Base-by-base conservation (phyloP, 2,329 filamentous ascomycete species). In the Bipolaris gigantea region DNA sequence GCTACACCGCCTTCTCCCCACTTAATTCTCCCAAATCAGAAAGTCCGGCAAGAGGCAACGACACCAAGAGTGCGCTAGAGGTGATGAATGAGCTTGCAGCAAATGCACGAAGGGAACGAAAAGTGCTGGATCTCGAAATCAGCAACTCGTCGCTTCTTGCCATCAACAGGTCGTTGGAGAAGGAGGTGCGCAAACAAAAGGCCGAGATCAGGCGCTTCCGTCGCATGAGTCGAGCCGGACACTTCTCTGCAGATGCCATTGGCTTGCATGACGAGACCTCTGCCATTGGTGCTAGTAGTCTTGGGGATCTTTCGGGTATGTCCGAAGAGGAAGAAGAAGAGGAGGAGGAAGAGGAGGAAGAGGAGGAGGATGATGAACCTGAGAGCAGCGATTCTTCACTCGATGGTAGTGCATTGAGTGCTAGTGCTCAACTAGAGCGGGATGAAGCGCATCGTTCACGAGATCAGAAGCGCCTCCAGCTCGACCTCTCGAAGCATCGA, bases 121-220 rank as follows among this genome's bases (percentile, higher is more conserved):
- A 97, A 77, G 92, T 99, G 1, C 84, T 97, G 62, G 94, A 99
- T 72, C 80, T 99, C 5, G 91, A 99, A 72, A 99, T 99, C 60
- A 96, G 89, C 50, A 99, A 99, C 69, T 94, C 91, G 1, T 97
- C 92, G 1, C 82, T 99, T 3, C 84, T 96, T 52, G 94, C 94
- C 36, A 97, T 99, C 76, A 99, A 99, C 71, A 84, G 92, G 48
- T 94, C 92, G 0, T 78, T 99, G 0, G 94, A 99, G 76, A 85
- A 91, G 21, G 91, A 97, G 71, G 82, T 99, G 65, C 86, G 92
- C 23, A 96, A 96, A 71, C 93, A 97, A 67, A 93, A 89, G 34
- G 85, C 89, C 1, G 94, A 99, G 70, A 73, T 99, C 30, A 87
- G 94, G 53, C 83, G 93, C 39, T 97, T 88, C 72, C 85, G 90